Evolutionary conservation across 257 asterid genomes (phyloP).

Genomic region (Solanum phureja): DNA sequence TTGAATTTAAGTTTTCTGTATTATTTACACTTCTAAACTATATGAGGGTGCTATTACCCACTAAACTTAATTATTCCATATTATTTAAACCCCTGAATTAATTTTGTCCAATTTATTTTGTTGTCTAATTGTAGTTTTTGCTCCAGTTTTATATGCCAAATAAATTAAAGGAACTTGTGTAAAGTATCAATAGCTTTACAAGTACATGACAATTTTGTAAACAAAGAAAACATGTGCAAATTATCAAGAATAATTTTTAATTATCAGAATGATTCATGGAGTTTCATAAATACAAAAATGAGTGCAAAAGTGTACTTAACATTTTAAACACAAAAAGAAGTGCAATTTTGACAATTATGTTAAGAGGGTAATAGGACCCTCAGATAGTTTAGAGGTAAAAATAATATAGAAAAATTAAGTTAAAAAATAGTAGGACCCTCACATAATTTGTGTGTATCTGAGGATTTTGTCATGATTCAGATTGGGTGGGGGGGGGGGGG

Average conservation of each 20-base stretch:
- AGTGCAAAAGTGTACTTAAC: neutral
- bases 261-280: neutral
- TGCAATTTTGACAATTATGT: no score
- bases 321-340: no score
- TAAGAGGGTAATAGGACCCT: neutral
- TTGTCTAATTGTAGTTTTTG: neutral
- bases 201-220: no score
- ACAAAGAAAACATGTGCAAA: no score
- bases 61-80: no score
- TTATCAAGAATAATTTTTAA: neutral
- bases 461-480: no score
- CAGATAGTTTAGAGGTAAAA: neutral
- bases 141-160: neutral
- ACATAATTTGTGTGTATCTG: no score
- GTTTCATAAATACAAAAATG: neutral
- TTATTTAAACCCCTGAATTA: neutral
- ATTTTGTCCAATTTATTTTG: neutral
- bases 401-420: no score
- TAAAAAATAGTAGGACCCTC: neutral
- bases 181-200: no score
- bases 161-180: neutral
- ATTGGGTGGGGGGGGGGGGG: no score
- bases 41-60: neutral
- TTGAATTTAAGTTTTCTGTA: no score
- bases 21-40: no score